Percentiles rank a stretch among this genome's conserved stretches.
These are phyloP conservation scores for Gracilaria caudata DNA, from an alignment of 23 red algal genomes.

Conservation along the genomic window DNA sequence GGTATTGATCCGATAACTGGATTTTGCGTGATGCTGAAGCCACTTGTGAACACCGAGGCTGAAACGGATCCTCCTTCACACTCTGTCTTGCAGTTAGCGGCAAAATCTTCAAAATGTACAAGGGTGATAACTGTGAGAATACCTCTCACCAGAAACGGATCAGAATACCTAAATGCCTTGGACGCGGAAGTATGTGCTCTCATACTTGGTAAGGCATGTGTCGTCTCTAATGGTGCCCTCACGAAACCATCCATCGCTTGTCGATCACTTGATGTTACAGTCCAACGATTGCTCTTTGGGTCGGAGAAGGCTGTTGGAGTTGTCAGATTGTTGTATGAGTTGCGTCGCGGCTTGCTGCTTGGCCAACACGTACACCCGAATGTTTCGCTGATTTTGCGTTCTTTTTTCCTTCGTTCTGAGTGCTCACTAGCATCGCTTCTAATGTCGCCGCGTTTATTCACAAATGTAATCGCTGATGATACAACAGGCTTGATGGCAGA, in stretches of 20 bases:
- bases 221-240: slow-evolving; percentile 40
- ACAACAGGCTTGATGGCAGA: slow-evolving; percentile 55
- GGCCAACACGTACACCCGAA: slow-evolving; percentile 35
- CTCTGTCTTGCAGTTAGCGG: slow-evolving; percentile 61
- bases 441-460: slow-evolving; percentile 64
- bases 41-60: slow-evolving; percentile 3
- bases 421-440: slow-evolving; percentile 42
- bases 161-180: slow-evolving; percentile 19
- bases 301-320: slow-evolving; percentile 48
- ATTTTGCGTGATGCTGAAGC: slow-evolving; percentile 52
- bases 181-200: slow-evolving; percentile 61
- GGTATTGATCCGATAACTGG: slow-evolving; percentile 54
- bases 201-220: slow-evolving; percentile 63
- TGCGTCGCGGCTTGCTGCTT: slow-evolving; percentile 55
- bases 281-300: slow-evolving; percentile 46
- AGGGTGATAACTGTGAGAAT: slow-evolving; percentile 59
- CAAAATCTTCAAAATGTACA: slow-evolving; percentile 25
- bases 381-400: slow-evolving; percentile 44
- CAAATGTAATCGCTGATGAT: slow-evolving; percentile 44
- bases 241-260: slow-evolving; percentile 42
- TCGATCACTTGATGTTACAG: slow-evolving; percentile 45
- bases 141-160: slow-evolving; percentile 20
- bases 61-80: neutral
- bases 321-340: slow-evolving; percentile 45
- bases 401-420: slow-evolving; percentile 50